Evolutionary conservation across 106 monocot genomes (phyloP), one percentile per base, ranked within the genome.

Genomic region (Acanthochlamys bracteata): DNA sequence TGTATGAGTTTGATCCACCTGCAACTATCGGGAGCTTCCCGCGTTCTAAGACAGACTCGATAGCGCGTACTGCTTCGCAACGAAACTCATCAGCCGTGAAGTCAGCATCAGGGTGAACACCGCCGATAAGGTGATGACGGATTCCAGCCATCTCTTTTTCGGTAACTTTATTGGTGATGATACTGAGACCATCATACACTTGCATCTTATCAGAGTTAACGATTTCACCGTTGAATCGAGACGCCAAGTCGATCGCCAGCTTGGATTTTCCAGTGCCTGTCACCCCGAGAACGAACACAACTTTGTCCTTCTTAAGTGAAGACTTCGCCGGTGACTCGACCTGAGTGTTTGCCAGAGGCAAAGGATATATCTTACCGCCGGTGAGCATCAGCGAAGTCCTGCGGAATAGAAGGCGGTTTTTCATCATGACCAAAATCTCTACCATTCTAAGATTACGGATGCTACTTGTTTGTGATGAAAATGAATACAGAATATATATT

Each of bases 121-220:
- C 66, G n/a, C 78, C 78, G 39, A 84, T 61, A 56, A 89, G 81
- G 75, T 89, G 88, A 78, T 89, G 88, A 11, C 68, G 73, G 9
- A 84, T 21, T 70, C 72, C 84, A 54, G 68, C 73, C 51, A 53
- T 41, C 42, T 89, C 88, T 16, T 72, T 75, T 11, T 19, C 20
- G 4, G 84, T 89, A 41, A 84, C 80, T 72, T 89, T 89, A 71
- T 89, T 89, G 49, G 84, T 81, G 25, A 78, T 68, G 7, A 83
- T 42, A 43, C 69, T 27, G 46, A 88, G 88, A 66, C 83, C 88
- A 23, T 61, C 57, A 73, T 89, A 75, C 9, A 89, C 74, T 43
- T 89, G 88, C 63, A 89, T 89, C 57, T 89, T 89, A 80, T 89
- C 88, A 16, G 83, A 84, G 59, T 89, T 89, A 27, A 89, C 59